A percentile compares a stretch with the other conserved stretches of the same genome.
These are phyloP conservation scores for Saussurea involucrata DNA, from an alignment of 129 eudicot species.

Conservation along the genomic window DNA sequence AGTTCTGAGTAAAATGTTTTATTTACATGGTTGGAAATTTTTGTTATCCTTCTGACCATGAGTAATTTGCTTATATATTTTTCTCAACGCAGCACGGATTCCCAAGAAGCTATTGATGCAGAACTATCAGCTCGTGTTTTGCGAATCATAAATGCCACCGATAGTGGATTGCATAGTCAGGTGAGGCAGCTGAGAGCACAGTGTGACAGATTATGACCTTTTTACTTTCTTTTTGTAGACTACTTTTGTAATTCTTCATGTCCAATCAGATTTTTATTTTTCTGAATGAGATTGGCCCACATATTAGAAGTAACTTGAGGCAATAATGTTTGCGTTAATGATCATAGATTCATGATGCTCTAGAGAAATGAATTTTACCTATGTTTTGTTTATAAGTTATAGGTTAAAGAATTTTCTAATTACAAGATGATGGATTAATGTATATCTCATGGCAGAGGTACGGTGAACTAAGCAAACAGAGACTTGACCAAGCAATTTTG, in stretches of 20 bases:
- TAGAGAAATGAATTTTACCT: not conserved
- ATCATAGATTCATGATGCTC: not conserved
- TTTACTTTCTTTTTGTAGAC: not conserved
- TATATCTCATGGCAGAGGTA: conserved; percentile 64
- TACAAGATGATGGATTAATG: conserved; percentile 12
- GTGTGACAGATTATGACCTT: not conserved
- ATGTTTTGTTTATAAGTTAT: not conserved
- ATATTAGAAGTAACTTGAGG: not conserved
- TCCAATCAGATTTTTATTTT: not conserved
- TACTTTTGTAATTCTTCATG: not conserved
- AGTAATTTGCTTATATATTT: not conserved
- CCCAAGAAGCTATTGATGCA: conserved; percentile 86
- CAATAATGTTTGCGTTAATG: not conserved
- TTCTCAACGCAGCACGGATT: conserved; percentile 51
- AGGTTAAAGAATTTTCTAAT: not conserved
- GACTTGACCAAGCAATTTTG: conserved; percentile 93
- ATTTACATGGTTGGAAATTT: not conserved
- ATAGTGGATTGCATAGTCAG: conserved; percentile 87
- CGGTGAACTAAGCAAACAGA: conserved; percentile 80
- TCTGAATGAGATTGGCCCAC: not conserved
- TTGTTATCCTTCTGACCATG: not conserved
- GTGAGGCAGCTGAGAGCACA: conserved; percentile 33
- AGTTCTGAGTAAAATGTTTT: not conserved
- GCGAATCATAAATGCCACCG: conserved; percentile 78
- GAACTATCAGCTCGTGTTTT: conserved; percentile 64